Percentiles rank a stretch among this genome's conserved stretches.
These are phyloP conservation scores for Hydnum rufescens DNA, from an alignment of 768 basidiomycete species.

Conservation along the genomic window DNA sequence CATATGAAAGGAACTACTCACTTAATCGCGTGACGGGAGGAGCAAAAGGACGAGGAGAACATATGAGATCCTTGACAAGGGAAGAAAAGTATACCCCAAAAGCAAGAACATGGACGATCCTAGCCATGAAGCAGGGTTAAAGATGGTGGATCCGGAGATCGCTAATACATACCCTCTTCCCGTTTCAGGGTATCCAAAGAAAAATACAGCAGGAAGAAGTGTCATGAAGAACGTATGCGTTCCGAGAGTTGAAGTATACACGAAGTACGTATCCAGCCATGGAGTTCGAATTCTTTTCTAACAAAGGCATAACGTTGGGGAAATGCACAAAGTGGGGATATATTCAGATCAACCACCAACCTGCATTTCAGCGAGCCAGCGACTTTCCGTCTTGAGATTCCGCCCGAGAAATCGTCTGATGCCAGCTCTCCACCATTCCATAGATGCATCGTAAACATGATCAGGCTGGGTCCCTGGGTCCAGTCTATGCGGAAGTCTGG, in stretches of 20 bases:
- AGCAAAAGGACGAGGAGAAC: slow-evolving; percentile 73
- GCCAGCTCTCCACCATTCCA: slow-evolving; percentile 46
- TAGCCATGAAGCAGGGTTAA: slow-evolving; percentile 14
- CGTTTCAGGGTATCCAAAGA: slow-evolving; percentile 59
- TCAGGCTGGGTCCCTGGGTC: slow-evolving; percentile 13
- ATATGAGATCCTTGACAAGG: slow-evolving; percentile 73
- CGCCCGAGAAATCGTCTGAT: slow-evolving; percentile 35
- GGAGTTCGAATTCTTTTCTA: slow-evolving; percentile 37
- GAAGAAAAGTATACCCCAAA: slow-evolving; percentile 77
- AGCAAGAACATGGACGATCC: slow-evolving; percentile 48
- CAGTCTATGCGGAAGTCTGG: no score
- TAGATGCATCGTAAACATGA: slow-evolving; percentile 35
- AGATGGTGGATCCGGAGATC: background rate
- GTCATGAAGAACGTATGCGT: slow-evolving; percentile 92
- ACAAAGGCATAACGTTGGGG: background rate
- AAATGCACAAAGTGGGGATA: slow-evolving; percentile 8
- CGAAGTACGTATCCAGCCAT: slow-evolving; percentile 62
- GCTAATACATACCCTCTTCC: slow-evolving; percentile 42
- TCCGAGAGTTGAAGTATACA: slow-evolving; percentile 60
- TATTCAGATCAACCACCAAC: slow-evolving; percentile 18
- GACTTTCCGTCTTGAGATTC: slow-evolving; percentile 37
- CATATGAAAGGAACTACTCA: slow-evolving; percentile 15
- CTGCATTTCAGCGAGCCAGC: slow-evolving; percentile 46
- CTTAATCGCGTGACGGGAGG: slow-evolving; percentile 84
- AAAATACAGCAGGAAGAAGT: slow-evolving; percentile 66